These are phyloP conservation scores for Circinella minor DNA, from an alignment of 371 early-diverging fungal genomes.

Conservation along the genomic window DNA sequence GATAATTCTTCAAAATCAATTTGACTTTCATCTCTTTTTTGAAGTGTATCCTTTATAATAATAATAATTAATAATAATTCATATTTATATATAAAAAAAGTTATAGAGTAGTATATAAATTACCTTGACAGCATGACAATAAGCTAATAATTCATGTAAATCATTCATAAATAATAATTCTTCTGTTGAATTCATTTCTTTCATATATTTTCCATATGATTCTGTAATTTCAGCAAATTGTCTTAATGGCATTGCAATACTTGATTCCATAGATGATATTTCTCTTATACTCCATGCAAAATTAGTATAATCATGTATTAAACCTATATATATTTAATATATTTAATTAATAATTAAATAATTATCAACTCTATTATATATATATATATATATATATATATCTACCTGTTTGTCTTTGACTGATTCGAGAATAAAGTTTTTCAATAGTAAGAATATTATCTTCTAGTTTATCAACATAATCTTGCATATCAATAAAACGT, in stretches of 20 bases:
- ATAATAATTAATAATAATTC: too few relatives aligned
- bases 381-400: too few relatives aligned
- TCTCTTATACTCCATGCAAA: constrained; percentile 78
- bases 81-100: too few relatives aligned
- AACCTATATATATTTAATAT: constrained; percentile 40
- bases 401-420: constrained; percentile 67
- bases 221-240: constrained; percentile 77
- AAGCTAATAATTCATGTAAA: constrained; percentile 86
- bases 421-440: constrained; percentile 73
- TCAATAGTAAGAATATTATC: constrained; percentile 83
- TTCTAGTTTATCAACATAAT: constrained; percentile 80
- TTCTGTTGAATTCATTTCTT: constrained; percentile 67
- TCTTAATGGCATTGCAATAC: constrained; percentile 74
- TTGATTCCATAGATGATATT: constrained; percentile 84
- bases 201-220: constrained; percentile 65
- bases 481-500: constrained; percentile 81
- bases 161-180: constrained; percentile 78
- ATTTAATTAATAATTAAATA: not conserved
- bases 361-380: not conserved
- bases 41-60: constrained; percentile 64
- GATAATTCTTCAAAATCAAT: constrained; percentile 89
- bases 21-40: constrained; percentile 90
- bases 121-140: constrained; percentile 88
- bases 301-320: constrained; percentile 77
- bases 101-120: too few relatives aligned